Evolutionary conservation across 257 asterid species (phyloP), one percentile per base, ranked within the genome.

Genomic region (Lycium barbarum): DNA sequence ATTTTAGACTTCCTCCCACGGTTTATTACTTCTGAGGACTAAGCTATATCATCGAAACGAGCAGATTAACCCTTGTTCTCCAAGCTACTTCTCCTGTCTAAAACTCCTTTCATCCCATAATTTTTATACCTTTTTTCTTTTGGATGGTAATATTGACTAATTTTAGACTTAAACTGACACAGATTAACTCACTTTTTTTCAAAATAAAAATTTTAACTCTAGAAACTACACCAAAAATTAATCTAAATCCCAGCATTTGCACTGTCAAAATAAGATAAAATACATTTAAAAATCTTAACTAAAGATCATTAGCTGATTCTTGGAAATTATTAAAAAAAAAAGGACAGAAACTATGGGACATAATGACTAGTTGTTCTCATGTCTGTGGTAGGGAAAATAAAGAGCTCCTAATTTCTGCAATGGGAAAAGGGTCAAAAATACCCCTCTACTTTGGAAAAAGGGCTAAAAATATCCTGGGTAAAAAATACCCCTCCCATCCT

Each of bases 161-260:
- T 9, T 11, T 43, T 49, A 71, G 57, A 43, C 18, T 71, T 71
- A 33, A 43, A 43, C n/a, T 6, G 59, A 73, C 38, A 47, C 6
- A 11, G 17, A 73, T 73, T 72, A 73, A 73, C 7, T 47, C 40
- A 73, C n/a, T n/a, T 45, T 49, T 20, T 40, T n/a, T 45, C 8
- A 10, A 68, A 65, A 73, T 6, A n/a, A 36, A 68, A 68, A 15
- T 45, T 68, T 68, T 0, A 36, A 17, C 15, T 38, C 17, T 15
- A 17, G 78, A 70, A 47, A 20, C 59, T 73, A 73, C n/a, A 20
- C n/a, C 59, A 73, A 35, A 73, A 45, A n/a, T 58, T 49, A 74
- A 74, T 74, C 43, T 20, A 47, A 6, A 12, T 74, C 11, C 58
- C 58, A 49, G 9, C 15, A 70, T 7, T 38, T 38, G 18, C 79